Evolutionary conservation across 176 grass and related monocot genomes (phyloP), one percentile per base, ranked within the genome.

Genomic region (Secale cereale): DNA sequence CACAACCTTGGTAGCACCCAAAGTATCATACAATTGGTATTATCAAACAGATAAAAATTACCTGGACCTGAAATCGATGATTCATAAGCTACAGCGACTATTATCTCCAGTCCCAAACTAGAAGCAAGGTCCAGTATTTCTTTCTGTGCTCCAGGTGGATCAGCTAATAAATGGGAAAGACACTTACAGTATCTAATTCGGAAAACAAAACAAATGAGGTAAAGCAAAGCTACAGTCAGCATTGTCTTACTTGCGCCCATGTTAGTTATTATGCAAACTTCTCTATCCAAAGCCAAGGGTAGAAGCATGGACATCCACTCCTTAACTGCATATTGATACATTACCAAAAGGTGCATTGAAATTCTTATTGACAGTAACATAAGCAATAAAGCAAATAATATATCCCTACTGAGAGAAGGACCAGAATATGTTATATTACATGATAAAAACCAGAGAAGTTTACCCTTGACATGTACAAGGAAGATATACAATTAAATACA

Each of bases 281-380:
- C 88, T 83, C 78, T 88, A 62, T 92, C 67, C 36, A 98, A 85
- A 76, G 93, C 87, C 79, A 94, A 87, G 71, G 96, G 93, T 62
- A 98, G 94, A 90, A 98, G 93, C 65, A 92, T 14, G 28, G 86
- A 91, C 91, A 98, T 82, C 96, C 93, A 98, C 29, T 92, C 91
- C 63, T 85, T 92, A 41, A 95, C 96, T 98, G 85, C 81, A 92
- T 66, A 73, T 56, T 61, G 26, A 52, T 61, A 82, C 73, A 83
- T 76, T 78, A 79, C 45, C 26, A 17, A 81, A 82, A 43, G 26
- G 57, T 43, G n/a, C 25, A 84, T 80, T 12, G 57, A 43, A 80
- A 46, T 65, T 37, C 11, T 78, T 69, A 46, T 54, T 57, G 20
- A 76, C 33, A 66, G 11, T n/a, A 65, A 6, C n/a, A 68, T 28